Evolutionary conservation across 1,284 basidiomycete genomes (phyloP).

Genomic region (Earliella scabrosa): DNA sequence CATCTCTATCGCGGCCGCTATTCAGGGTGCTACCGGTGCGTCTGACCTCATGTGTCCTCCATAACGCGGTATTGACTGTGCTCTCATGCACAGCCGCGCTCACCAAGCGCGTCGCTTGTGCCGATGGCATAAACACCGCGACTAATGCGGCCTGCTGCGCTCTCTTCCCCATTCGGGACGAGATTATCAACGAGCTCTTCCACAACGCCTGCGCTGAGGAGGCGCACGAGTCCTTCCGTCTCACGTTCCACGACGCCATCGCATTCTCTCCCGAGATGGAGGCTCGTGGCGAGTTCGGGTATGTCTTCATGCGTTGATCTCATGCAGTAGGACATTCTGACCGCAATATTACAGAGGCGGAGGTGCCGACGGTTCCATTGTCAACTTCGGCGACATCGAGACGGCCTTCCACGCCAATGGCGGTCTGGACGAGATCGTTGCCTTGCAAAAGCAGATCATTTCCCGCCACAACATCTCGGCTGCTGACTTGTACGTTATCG

Average conservation of each 20-base stretch:
- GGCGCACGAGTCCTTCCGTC: slow-evolving; percentile 1
- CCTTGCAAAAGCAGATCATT: too few species aligned
- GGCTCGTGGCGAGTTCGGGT: slow-evolving; percentile 10
- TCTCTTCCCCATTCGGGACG: too few species aligned
- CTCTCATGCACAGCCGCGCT: slow-evolving; percentile 4
- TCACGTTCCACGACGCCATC: too few species aligned
- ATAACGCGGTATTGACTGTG: not conserved
- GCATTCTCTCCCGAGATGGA: slow-evolving; percentile 24
- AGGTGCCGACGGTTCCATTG: slow-evolving; percentile 26
- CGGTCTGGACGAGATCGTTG: too few species aligned
- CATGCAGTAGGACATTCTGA: not conserved
- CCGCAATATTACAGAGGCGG: slow-evolving; percentile 18
- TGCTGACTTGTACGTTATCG: too few species aligned
- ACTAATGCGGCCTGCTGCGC: too few species aligned
- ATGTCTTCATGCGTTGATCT: not conserved
- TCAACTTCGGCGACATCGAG: not conserved
- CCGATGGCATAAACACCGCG: too few species aligned
- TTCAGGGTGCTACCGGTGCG: not conserved
- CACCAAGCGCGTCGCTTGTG: too few species aligned
- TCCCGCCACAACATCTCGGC: too few species aligned
- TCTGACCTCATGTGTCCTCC: not conserved
- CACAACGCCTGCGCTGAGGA: slow-evolving; percentile 2
- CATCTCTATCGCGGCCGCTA: not conserved
- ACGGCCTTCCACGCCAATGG: too few species aligned
- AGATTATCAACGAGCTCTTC: not conserved